Percentiles rank a stretch among this genome's conserved stretches.
These are phyloP conservation scores for Saitozyma podzolica DNA, from an alignment of 768 basidiomycete genomes.

Conservation along the genomic window DNA sequence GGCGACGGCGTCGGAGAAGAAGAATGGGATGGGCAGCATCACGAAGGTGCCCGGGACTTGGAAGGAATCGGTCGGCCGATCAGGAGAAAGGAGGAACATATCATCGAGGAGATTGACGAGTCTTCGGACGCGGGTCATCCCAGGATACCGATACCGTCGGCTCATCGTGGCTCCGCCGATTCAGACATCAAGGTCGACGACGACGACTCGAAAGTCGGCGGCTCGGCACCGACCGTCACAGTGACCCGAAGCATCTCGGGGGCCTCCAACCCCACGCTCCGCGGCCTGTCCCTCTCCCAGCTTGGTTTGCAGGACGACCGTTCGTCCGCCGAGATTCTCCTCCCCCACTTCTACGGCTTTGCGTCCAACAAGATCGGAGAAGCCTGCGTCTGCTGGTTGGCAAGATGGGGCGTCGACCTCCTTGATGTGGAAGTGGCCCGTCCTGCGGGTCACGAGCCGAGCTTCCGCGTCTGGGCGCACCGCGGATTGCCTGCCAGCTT, in stretches of 20 bases:
- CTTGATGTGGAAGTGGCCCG: constrained; percentile 62
- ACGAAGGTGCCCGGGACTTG: constrained; percentile 28
- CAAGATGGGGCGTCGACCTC: constrained; percentile 80
- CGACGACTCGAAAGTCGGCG: constrained; percentile 16
- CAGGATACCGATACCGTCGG: background rate
- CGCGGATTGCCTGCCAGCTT: constrained; percentile 73
- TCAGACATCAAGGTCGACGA: constrained; percentile 10
- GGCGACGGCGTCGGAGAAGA: constrained; percentile 64
- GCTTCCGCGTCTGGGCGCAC: constrained; percentile 64
- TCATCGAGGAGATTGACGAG: background rate
- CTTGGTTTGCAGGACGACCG: background rate
- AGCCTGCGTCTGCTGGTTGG: constrained; percentile 81
- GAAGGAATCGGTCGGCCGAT: constrained; percentile 22
- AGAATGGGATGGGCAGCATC: constrained; percentile 57
- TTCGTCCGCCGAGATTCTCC: background rate
- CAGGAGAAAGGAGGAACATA: background rate
- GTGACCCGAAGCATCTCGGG: background rate
- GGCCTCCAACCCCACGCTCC: background rate
- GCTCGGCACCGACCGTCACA: background rate
- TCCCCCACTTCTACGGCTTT: constrained; percentile 72
- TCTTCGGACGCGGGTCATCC: background rate
- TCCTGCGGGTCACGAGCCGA: background rate
- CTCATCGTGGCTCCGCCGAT: constrained; percentile 5
- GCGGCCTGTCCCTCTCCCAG: background rate
- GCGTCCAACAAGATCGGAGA: constrained; percentile 89